These are phyloP conservation scores for Arabidopsis thaliana DNA, from an alignment of 345 rosid genomes.

Conservation along the genomic window DNA sequence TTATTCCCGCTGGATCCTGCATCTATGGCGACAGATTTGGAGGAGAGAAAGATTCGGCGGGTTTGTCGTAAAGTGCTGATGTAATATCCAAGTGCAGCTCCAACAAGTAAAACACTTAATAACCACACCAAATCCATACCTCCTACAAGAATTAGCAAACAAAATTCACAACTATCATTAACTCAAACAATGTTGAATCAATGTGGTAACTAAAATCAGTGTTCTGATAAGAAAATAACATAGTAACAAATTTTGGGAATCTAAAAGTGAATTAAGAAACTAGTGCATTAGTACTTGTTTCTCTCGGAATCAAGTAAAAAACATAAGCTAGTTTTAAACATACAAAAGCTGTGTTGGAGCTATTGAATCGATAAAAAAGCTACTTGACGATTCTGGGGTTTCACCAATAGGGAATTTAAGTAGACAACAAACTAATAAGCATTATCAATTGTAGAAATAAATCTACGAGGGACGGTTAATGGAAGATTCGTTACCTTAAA, in stretches of 20 bases:
- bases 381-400: conserved; percentile 7
- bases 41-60: conserved; percentile 45
- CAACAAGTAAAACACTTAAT: conserved; percentile 66
- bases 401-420: conserved; percentile 2
- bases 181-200: conserved; percentile 1
- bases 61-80: conserved; percentile 58
- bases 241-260: background rate
- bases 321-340: background rate
- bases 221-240: background rate
- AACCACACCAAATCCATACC: conserved; percentile 76
- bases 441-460: background rate
- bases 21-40: conserved; percentile 40
- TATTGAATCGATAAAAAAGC: conserved; percentile 26
- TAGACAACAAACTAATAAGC: background rate
- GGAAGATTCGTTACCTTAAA: conserved; percentile 25
- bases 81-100: conserved; percentile 81
- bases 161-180: background rate
- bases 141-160: conserved; percentile 10
- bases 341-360: background rate
- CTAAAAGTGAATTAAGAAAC: background rate
- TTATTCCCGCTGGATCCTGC: conserved; percentile 39
- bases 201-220: background rate
- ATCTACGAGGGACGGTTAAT: background rate
- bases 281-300: background rate
- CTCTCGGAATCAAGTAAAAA: background rate